Percentiles rank a stretch among this genome's conserved stretches.
These are phyloP conservation scores for Datisca glomerata DNA, from an alignment of 306 rosid genomes.

Conservation along the genomic window DNA sequence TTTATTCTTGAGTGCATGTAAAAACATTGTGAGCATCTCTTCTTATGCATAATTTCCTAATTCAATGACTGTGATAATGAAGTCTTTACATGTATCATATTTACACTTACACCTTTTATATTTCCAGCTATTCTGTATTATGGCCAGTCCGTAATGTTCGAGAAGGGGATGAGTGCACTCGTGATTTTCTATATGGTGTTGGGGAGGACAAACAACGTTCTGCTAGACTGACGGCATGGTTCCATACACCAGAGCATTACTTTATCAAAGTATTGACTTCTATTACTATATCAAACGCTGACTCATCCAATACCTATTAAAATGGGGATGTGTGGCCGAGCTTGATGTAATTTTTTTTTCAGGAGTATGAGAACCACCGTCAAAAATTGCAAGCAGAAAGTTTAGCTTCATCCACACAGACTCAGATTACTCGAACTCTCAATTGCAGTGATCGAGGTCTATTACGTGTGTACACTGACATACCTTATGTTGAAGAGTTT, in stretches of 20 bases:
- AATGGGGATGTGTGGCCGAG: conserved; percentile 3
- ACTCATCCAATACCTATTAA: conserved; percentile 7
- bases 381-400: conserved; percentile 29
- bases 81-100: conserved; percentile 8
- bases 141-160: conserved; percentile 65
- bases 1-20: no score
- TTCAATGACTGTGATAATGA: no score
- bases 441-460: conserved; percentile 21
- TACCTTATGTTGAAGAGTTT: conserved; percentile 80
- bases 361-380: conserved; percentile 59
- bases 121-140: conserved; percentile 61
- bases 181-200: conserved; percentile 77
- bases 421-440: conserved; percentile 24
- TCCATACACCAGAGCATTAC: conserved; percentile 69
- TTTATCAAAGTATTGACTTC: conserved; percentile 50
- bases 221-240: conserved; percentile 92
- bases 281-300: conserved; percentile 9
- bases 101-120: no score
- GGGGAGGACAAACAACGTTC: conserved; percentile 92
- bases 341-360: conserved; percentile 21
- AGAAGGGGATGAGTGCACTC: conserved; percentile 73
- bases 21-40: no score
- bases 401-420: conserved; percentile 12
- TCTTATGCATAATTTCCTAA: no score
- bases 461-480: conserved; percentile 66